phyloP scores from a whole-genome alignment of 495 filamentous ascomycete species.

The Tetracladium setigerum region DNA sequence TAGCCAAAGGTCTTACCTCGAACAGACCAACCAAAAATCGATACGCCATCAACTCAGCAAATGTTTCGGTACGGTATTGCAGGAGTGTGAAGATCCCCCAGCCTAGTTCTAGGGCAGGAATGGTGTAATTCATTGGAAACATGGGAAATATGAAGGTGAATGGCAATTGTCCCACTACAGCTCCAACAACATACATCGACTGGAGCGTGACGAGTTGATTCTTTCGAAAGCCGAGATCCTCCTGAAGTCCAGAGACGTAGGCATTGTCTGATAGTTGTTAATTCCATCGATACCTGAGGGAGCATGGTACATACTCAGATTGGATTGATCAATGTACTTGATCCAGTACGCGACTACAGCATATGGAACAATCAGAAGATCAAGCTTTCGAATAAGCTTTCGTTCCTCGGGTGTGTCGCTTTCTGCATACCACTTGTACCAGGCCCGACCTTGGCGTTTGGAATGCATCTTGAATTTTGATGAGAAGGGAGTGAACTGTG shows the following conservation, averaged over 20 bases:
- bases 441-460: slow-evolving; percentile 1
- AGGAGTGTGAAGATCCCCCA: slow-evolving; percentile 50
- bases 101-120: slow-evolving; percentile 46
- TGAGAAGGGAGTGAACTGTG: too few relatives aligned
- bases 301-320: slow-evolving; percentile 33
- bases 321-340: slow-evolving; percentile 53
- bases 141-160: slow-evolving; percentile 49
- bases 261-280: slow-evolving; percentile 20
- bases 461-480: not conserved
- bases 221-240: slow-evolving; percentile 47
- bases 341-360: slow-evolving; percentile 50
- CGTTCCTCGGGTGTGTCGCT: slow-evolving; percentile 56
- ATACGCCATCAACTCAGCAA: slow-evolving; percentile 44
- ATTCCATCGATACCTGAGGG: not conserved
- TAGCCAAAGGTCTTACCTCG: slow-evolving; percentile 17
- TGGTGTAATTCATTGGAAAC: slow-evolving; percentile 49
- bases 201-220: slow-evolving; percentile 45
- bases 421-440: slow-evolving; percentile 45
- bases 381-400: slow-evolving; percentile 49
- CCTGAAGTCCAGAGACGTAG: slow-evolving; percentile 50
- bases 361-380: slow-evolving; percentile 46
- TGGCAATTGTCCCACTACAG: slow-evolving; percentile 57
- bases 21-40: slow-evolving; percentile 52
- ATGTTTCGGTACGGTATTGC: slow-evolving; percentile 37
- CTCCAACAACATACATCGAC: slow-evolving; percentile 54